Evolutionary conservation across 2,329 filamentous ascomycete species (phyloP).

Genomic region (Fusarium mexicanum): DNA sequence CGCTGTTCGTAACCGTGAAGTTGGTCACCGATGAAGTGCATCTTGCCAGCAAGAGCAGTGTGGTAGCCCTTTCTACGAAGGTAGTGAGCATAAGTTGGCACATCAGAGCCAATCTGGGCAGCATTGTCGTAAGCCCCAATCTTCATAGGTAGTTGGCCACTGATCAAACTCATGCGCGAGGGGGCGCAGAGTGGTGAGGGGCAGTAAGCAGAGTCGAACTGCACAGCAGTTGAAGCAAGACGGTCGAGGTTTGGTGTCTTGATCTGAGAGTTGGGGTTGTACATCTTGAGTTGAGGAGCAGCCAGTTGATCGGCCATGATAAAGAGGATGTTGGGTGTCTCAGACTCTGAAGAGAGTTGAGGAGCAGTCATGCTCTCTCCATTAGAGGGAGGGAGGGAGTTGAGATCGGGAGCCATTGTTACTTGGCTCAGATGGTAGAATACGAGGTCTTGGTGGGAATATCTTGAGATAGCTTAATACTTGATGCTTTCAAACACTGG

Average conservation of each 20-base stretch:
- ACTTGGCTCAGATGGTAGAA: background rate
- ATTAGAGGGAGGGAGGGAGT: slow-evolving; percentile 71
- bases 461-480: background rate
- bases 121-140: slow-evolving; percentile 95
- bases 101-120: slow-evolving; percentile 81
- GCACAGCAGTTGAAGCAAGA: slow-evolving; percentile 81
- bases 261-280: slow-evolving; percentile 88
- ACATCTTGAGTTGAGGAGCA: slow-evolving; percentile 89
- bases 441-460: background rate
- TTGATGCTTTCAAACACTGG: background rate
- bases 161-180: slow-evolving; percentile 94
- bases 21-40: slow-evolving; percentile 97
- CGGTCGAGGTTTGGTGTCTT: slow-evolving; percentile 90
- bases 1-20: slow-evolving; percentile 93
- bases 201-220: slow-evolving; percentile 95
- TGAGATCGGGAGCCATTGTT: slow-evolving; percentile 77
- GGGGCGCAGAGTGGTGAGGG: slow-evolving; percentile 92
- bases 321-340: slow-evolving; percentile 66
- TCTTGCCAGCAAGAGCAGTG: slow-evolving; percentile 91
- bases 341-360: slow-evolving; percentile 36
- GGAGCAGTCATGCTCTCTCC: slow-evolving; percentile 30
- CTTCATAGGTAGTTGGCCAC: slow-evolving; percentile 88
- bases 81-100: slow-evolving; percentile 93
- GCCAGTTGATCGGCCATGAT: slow-evolving; percentile 98
- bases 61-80: slow-evolving; percentile 86